Conservation (phyloP, 1,284 basidiomycete genomes). For the Rhodotorula mucilaginosa region DNA sequence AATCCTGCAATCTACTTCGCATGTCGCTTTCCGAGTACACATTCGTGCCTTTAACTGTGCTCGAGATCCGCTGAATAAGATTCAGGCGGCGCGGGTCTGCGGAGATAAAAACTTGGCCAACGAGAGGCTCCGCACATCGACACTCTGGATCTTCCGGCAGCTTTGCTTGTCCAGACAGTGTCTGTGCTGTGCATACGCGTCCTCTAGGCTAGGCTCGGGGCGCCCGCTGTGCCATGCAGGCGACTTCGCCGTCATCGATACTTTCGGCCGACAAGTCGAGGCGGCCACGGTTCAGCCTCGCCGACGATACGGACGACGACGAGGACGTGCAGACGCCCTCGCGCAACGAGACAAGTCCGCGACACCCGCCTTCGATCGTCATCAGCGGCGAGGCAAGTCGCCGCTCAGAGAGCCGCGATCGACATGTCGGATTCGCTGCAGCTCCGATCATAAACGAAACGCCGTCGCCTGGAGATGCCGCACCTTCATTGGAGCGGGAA, state of each 20-base stretch:
- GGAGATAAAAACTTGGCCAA: no score
- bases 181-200: no score
- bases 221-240: neutral
- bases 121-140: no score
- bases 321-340: neutral
- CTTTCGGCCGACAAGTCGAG: neutral
- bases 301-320: slow-evolving; percentile 11
- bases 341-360: neutral
- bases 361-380: neutral
- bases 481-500: neutral
- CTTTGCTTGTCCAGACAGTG: no score
- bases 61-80: no score
- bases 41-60: no score
- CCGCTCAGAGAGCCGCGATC: neutral
- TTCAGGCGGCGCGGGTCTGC: no score
- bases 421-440: slow-evolving; percentile 20
- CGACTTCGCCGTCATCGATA: neutral
- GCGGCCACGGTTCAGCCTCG: slow-evolving; percentile 13
- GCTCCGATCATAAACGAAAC: neutral
- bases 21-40: no score
- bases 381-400: neutral
- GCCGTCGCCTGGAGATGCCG: neutral
- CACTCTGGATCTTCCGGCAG: no score
- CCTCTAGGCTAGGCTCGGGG: neutral
- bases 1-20: no score